Evolutionary conservation across 2,329 filamentous ascomycete species (phyloP).

Genomic region (Pseudovirgaria hyperparasitica): DNA sequence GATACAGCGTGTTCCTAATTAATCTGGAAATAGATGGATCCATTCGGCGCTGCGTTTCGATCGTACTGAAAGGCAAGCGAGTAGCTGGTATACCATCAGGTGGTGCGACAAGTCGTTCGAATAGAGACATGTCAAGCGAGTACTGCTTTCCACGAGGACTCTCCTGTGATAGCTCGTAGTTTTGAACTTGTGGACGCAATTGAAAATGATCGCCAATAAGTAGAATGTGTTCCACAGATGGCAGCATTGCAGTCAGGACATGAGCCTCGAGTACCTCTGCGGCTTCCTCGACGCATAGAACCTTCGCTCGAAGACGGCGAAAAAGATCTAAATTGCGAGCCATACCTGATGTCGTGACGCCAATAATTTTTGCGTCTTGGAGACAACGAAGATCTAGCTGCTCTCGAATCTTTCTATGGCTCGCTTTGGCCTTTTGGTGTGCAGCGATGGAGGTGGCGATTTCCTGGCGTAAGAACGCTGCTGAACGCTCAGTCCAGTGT

Average conservation of each 20-base stretch:
- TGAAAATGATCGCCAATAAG: constrained; percentile 51
- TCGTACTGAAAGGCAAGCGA: constrained; percentile 24
- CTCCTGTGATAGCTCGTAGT: constrained; percentile 38
- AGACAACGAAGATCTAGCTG: constrained; percentile 23
- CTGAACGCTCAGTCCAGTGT: constrained; percentile 6
- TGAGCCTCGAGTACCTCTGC: constrained; percentile 54
- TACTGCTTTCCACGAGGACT: constrained; percentile 35
- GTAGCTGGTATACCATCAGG: constrained; percentile 3
- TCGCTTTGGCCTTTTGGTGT: constrained; percentile 8
- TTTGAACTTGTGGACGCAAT: constrained; percentile 42
- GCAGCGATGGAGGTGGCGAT: constrained; percentile 8
- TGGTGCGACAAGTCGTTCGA: constrained; percentile 40
- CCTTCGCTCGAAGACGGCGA: constrained; percentile 35
- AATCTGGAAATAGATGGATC: constrained; percentile 46
- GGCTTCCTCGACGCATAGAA: constrained; percentile 52
- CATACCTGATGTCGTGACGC: constrained; percentile 45
- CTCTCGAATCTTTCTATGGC: constrained; percentile 9
- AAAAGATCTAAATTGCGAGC: constrained; percentile 41
- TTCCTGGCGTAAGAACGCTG: constrained; percentile 3
- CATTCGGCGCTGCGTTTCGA: constrained; percentile 51
- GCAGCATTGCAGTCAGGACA: constrained; percentile 43
- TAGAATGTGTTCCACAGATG: constrained; percentile 45
- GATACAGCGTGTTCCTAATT: constrained; percentile 44
- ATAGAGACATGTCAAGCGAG: constrained; percentile 44
- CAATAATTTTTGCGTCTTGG: constrained; percentile 35